Evolutionary conservation across 805 yeast genomes (phyloP).

Genomic region (Yamadazyma tumulicola): DNA sequence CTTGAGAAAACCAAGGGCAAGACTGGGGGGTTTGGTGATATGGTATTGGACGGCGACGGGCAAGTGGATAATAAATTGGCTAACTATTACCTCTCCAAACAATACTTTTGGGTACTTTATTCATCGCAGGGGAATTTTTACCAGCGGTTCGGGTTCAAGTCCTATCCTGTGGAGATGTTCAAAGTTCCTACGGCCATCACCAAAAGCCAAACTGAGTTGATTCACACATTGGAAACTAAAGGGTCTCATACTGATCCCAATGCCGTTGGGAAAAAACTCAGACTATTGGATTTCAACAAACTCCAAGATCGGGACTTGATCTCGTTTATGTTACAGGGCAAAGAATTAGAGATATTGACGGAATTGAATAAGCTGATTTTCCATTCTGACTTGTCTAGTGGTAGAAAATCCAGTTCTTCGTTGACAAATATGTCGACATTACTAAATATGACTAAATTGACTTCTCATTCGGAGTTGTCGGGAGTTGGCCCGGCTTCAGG

Average conservation of each 20-base stretch:
- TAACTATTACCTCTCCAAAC: constrained; percentile 29
- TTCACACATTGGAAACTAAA: constrained; percentile 19
- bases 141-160: constrained; percentile 54
- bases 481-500: constrained; percentile 11
- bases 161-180: constrained; percentile 33
- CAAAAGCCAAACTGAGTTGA: constrained; percentile 15
- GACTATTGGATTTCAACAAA: constrained; percentile 21
- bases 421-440: constrained; percentile 26
- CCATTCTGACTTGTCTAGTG: constrained; percentile 31
- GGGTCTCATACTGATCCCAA: constrained; percentile 4
- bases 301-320: constrained; percentile 28
- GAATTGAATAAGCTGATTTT: constrained; percentile 32
- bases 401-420: constrained; percentile 30
- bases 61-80: constrained; percentile 27
- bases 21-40: constrained; percentile 27
- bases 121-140: constrained; percentile 74
- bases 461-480: constrained; percentile 20
- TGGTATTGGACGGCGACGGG: constrained; percentile 29
- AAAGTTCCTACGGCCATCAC: constrained; percentile 22
- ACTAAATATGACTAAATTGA: constrained; percentile 18
- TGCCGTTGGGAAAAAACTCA: constrained; percentile 26
- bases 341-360: constrained; percentile 33
- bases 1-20: constrained; percentile 19
- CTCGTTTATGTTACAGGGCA: constrained; percentile 26
- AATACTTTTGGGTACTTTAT: constrained; percentile 50